Conservation (phyloP, 176 grass and related monocot species). For the Alopecurus myosuroides region DNA sequence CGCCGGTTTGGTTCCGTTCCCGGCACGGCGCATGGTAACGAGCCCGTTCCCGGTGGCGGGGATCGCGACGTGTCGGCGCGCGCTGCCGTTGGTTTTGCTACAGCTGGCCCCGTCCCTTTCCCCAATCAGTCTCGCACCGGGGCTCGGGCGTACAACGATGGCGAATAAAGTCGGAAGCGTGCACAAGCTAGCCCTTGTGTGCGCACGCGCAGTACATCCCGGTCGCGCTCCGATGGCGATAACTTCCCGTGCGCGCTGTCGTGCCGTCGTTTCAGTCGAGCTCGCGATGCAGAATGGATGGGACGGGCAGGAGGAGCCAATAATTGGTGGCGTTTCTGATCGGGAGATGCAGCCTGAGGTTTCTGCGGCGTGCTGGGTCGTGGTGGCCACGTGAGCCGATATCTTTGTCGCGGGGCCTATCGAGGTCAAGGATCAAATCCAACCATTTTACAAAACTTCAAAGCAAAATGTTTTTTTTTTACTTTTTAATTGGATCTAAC, state of each 20-base stretch:
- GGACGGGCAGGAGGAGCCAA: not conserved
- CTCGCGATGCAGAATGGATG: not conserved
- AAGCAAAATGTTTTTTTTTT: no score
- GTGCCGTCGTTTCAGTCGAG: not conserved
- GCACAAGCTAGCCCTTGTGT: no score
- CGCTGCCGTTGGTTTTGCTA: conserved; percentile 9
- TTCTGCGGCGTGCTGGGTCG: not conserved
- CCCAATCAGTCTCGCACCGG: not conserved
- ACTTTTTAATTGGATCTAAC: no score
- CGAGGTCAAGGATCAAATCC: no score
- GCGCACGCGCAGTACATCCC: no score
- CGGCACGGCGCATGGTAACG: conserved; percentile 19
- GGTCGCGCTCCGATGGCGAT: not conserved
- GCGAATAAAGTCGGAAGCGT: not conserved
- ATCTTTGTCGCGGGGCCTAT: not conserved
- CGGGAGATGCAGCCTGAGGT: not conserved
- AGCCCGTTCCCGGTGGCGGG: conserved; percentile 9
- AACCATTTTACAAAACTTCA: no score
- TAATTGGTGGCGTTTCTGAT: not conserved
- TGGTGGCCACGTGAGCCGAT: not conserved
- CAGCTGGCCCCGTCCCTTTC: not conserved
- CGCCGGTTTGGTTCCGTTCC: not conserved
- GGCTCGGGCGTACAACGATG: not conserved
- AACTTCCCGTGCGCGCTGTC: not conserved
- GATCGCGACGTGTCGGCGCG: conserved; percentile 21